Percentiles rank a stretch among this genome's conserved stretches.
These are phyloP conservation scores for Kodamaea ohmeri DNA, from an alignment of 1,139 yeast genomes.

Conservation along the genomic window DNA sequence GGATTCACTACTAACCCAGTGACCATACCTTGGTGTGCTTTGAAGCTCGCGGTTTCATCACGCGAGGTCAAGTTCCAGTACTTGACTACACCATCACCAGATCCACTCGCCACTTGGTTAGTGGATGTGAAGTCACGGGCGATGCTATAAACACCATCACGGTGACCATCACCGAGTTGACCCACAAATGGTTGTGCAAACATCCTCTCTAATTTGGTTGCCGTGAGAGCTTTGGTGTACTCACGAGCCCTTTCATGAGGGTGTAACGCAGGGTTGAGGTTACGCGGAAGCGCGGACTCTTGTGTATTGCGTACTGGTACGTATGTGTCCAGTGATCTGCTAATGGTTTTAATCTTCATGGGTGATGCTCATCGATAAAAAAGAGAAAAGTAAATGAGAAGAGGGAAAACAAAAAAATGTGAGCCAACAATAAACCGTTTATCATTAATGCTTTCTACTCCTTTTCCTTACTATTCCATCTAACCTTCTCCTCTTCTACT, in stretches of 20 bases:
- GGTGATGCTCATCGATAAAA: too few relatives aligned
- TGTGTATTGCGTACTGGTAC: constrained; percentile 91
- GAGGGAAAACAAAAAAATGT: background rate
- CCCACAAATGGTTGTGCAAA: constrained; percentile 98
- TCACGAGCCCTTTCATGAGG: constrained; percentile 97
- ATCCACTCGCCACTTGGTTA: constrained; percentile 81
- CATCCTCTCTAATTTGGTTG: constrained; percentile 92
- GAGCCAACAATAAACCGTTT: background rate
- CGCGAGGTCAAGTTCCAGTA: constrained; percentile 84
- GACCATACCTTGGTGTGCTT: constrained; percentile 90
- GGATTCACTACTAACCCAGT: constrained; percentile 84
- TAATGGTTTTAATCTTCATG: constrained; percentile 86
- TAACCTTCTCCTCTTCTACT: too few relatives aligned
- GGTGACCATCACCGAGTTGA: constrained; percentile 90
- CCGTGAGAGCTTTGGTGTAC: constrained; percentile 90
- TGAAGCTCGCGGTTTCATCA: constrained; percentile 70
- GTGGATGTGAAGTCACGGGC: constrained; percentile 74
- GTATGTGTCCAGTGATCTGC: constrained; percentile 85
- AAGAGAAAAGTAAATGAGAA: background rate
- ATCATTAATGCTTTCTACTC: too few relatives aligned
- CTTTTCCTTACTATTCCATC: too few relatives aligned
- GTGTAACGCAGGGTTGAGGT: constrained; percentile 90
- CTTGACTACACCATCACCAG: constrained; percentile 93
- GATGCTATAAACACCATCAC: constrained; percentile 90
- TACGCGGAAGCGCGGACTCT: constrained; percentile 82